A percentile compares a stretch with the other conserved stretches of the same genome.
Conservation (phyloP, 805 yeast species). For the Saitoella complicata region DNA sequence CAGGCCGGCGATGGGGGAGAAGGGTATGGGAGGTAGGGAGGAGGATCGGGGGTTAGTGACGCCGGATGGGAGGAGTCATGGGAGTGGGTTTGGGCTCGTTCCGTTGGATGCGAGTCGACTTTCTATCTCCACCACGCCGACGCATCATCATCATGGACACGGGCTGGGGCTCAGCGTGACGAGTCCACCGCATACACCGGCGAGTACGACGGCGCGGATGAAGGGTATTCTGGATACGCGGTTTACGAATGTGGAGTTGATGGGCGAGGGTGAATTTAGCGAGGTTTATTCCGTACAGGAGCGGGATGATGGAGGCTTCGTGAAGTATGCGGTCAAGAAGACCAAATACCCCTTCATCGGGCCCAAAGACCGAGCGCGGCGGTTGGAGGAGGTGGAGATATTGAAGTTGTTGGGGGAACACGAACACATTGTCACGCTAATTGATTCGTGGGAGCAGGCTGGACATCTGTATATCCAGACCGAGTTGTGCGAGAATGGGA, state of each 20-base stretch:
- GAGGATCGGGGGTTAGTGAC: too few relatives aligned
- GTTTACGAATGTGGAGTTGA: conserved; percentile 49
- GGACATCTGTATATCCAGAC: conserved; percentile 78
- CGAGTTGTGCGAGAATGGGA: conserved; percentile 89
- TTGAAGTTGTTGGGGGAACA: conserved; percentile 18
- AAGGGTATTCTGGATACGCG: conserved; percentile 12
- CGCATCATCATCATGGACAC: too few relatives aligned
- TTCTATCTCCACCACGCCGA: too few relatives aligned
- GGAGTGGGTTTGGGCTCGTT: too few relatives aligned
- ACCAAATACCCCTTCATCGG: conserved; percentile 52
- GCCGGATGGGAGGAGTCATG: too few relatives aligned
- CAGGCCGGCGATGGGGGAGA: too few relatives aligned
- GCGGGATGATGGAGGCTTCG: conserved; percentile 25
- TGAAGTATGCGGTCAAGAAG: conserved; percentile 69
- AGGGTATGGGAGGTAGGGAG: too few relatives aligned
- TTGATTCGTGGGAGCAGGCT: conserved; percentile 70
- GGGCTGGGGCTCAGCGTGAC: too few relatives aligned
- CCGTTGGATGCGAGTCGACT: too few relatives aligned
- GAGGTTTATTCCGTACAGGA: conserved; percentile 68
- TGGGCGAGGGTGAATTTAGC: conserved; percentile 84
- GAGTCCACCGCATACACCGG: too few relatives aligned
- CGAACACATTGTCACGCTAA: conserved; percentile 60
- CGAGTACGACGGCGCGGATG: background rate
- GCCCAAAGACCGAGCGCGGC: conserved; percentile 42
- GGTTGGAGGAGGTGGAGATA: conserved; percentile 63